Percentiles rank a stretch among this genome's conserved stretches.
phyloP scores from a whole-genome alignment of 202 grass and related monocot species.

The Sporobolus alterniflorus region DNA sequence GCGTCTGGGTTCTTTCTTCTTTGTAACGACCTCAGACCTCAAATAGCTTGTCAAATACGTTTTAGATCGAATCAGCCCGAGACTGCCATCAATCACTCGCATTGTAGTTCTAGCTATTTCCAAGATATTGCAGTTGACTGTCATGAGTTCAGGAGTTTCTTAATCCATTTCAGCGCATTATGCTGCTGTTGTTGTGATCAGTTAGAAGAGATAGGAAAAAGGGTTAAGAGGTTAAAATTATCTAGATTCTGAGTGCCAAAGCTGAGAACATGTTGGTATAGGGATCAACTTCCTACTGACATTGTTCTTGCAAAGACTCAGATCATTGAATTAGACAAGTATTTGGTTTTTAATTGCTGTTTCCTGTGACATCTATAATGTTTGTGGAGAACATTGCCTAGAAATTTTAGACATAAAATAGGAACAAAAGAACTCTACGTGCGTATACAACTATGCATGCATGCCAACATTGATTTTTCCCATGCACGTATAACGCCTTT shows the following conservation, averaged over 20 bases:
- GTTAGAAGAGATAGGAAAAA: constrained; percentile 3
- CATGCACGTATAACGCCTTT: constrained; percentile 13
- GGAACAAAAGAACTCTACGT: not conserved
- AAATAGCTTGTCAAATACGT: not conserved
- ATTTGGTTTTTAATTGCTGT: constrained; percentile 9
- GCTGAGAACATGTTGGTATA: constrained; percentile 16
- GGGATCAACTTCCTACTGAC: not conserved
- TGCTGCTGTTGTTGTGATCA: too few relatives aligned
- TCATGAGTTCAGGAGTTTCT: constrained; percentile 18
- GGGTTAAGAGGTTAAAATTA: not conserved
- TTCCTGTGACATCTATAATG: constrained; percentile 34
- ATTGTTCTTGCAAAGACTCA: constrained; percentile 5
- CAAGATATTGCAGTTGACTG: not conserved
- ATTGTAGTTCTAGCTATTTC: not conserved
- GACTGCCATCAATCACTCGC: constrained; percentile 6
- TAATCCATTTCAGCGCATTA: not conserved
- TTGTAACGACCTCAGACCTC: constrained; percentile 10
- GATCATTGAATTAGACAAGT: constrained; percentile 16
- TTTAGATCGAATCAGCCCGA: not conserved
- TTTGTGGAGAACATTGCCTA: constrained; percentile 11
- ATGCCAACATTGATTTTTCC: constrained; percentile 42
- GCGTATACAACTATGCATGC: not conserved
- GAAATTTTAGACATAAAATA: constrained; percentile 12
- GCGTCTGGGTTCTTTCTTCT: constrained; percentile 7
- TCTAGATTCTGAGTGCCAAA: constrained; percentile 1